These are phyloP conservation scores for Stellera chamaejasme DNA, from an alignment of 345 rosid genomes.

Conservation along the genomic window DNA sequence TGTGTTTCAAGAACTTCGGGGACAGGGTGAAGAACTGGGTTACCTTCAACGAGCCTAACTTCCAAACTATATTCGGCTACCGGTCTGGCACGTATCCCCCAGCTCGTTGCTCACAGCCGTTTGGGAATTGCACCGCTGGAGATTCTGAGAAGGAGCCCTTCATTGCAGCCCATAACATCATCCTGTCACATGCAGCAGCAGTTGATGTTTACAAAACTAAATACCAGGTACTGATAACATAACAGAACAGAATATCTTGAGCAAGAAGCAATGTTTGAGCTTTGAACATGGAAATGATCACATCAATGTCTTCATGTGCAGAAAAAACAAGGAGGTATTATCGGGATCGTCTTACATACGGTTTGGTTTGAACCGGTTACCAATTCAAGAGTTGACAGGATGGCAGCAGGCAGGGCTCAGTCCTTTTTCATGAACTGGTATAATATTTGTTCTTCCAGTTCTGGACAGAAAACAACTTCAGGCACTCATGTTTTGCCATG, in stretches of 20 bases:
- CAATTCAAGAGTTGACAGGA: conserved; percentile 33
- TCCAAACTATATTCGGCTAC: conserved; percentile 22
- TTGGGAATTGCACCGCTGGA: conserved; percentile 42
- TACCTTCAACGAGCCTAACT: conserved; percentile 54
- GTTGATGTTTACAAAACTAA: conserved; percentile 33
- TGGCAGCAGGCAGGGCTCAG: conserved; percentile 56
- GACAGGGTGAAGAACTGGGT: conserved; percentile 58
- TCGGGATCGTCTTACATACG: conserved; percentile 49
- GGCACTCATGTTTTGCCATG: background rate
- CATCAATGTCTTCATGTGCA: background rate
- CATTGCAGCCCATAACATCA: conserved; percentile 43
- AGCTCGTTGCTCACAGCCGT: conserved; percentile 34
- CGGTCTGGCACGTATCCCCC: conserved; percentile 34
- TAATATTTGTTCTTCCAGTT: conserved; percentile 7
- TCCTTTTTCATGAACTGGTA: conserved; percentile 55
- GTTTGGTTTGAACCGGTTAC: conserved; percentile 55
- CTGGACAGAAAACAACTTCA: background rate
- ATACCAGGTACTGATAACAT: conserved; percentile 42
- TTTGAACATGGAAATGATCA: no score
- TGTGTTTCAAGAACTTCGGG: conserved; percentile 52
- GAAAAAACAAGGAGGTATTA: conserved; percentile 43
- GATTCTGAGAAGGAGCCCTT: conserved; percentile 48
- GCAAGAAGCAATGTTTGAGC: no score
- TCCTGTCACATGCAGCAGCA: conserved; percentile 50
- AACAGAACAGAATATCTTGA: no score